Base-by-base conservation (phyloP, 2,329 filamentous ascomycete species). In the Lecanoromycetidae sp. region DNA sequence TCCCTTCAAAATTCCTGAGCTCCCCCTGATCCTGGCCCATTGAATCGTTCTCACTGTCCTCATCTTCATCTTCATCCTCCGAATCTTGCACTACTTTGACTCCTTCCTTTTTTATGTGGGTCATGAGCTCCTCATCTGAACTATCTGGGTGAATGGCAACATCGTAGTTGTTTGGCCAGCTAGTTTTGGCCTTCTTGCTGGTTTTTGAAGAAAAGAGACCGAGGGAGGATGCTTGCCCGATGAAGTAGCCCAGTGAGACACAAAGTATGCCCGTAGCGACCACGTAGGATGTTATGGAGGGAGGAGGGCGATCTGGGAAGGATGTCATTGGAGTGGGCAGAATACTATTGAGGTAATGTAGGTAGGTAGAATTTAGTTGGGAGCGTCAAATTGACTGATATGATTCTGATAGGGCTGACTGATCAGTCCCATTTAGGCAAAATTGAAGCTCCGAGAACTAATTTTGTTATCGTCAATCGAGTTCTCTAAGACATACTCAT, bases 161-260 rank as follows among this genome's bases (percentile, higher is more conserved):
- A 64, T 62, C 67, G 64, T 62, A 79, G 68, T 71, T 81, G 68
- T 61, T 76, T 63, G 56, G 63, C 68, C 56, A 83, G 64, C 51
- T 66, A 54, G 7, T 32, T 15, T 40, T 40, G 25, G 13, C 51
- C 25, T 40, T 50, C 29, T 40, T 32, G 20, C 35, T 36, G 48
- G 54, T 41, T 56, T 8, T 10, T n/a, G 51, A 71, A 57, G 79
- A 67, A 66, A 87, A 87, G 50, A 94, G 68, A 53, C 85, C 87
- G 12, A 94, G 74, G 30, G 75, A 76, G 17, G 76, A 72, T 15
- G 73, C 78, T 60, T 77, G 74, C 46, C 77, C 77, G 50, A 79
- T 63, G 57, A 87, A 77, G 66, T 90, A 94, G 57, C 88, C 88
- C 1, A 78, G 75, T 45, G 91, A 62, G 55, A 84, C 79, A 53